These are phyloP conservation scores for Brassica balearica DNA, from an alignment of 441 rosid species.

Conservation along the genomic window DNA sequence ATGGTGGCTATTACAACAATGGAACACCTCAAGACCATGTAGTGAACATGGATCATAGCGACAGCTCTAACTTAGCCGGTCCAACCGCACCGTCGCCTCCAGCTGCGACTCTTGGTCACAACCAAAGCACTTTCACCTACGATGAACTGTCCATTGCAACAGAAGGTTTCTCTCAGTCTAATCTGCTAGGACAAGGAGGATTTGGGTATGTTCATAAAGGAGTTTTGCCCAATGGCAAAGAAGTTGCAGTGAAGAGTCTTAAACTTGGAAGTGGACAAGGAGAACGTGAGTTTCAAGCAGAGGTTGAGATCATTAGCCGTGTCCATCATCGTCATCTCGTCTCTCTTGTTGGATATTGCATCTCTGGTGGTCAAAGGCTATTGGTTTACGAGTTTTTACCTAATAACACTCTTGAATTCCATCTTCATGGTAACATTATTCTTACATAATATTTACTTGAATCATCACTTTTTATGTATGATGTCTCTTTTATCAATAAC, in stretches of 20 bases:
- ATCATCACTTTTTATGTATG: not conserved
- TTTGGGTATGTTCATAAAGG: constrained; percentile 93
- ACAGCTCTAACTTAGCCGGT: constrained; percentile 23
- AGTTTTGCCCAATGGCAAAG: constrained; percentile 72
- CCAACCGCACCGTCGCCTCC: constrained; percentile 61
- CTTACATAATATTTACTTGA: too few species aligned
- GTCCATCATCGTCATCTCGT: constrained; percentile 95
- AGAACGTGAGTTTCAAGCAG: constrained; percentile 72
- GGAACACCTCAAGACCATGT: constrained; percentile 41
- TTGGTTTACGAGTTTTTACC: constrained; percentile 85
- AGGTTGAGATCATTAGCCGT: constrained; percentile 88
- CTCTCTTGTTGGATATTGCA: constrained; percentile 81
- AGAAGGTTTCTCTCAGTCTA: constrained; percentile 60
- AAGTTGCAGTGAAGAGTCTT: constrained; percentile 82
- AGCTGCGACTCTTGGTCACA: constrained; percentile 57
- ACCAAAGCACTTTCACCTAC: constrained; percentile 65
- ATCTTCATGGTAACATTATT: constrained; percentile 58
- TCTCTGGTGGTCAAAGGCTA: constrained; percentile 59
- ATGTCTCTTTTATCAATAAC: constrained; percentile 6
- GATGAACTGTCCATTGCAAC: constrained; percentile 82
- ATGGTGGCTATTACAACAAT: constrained; percentile 46
- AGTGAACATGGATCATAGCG: constrained; percentile 22
- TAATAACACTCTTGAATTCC: constrained; percentile 80
- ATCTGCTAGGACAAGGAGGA: constrained; percentile 90
- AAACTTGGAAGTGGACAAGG: constrained; percentile 88